These are phyloP conservation scores for Annulohypoxylon truncatum DNA, from an alignment of 2,329 filamentous ascomycete species.

Conservation along the genomic window DNA sequence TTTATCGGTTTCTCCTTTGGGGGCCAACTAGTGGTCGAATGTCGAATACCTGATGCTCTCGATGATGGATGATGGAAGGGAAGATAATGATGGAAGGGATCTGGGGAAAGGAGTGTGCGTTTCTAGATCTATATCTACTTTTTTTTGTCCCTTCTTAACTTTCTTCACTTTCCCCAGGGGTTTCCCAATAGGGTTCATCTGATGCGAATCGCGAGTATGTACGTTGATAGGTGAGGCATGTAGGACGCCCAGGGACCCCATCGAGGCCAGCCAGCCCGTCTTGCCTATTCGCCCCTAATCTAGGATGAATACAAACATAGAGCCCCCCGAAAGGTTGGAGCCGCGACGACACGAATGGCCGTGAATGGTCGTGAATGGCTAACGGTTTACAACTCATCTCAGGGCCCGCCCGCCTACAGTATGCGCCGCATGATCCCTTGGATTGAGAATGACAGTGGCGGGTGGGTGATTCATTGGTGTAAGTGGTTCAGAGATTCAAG, in stretches of 20 bases:
- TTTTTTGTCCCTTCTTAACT: constrained; percentile 29
- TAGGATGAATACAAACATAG: constrained; percentile 39
- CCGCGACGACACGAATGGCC: constrained; percentile 32
- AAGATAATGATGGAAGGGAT: constrained; percentile 40
- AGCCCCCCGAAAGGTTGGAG: constrained; percentile 44
- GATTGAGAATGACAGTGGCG: constrained; percentile 43
- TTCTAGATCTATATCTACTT: constrained; percentile 48
- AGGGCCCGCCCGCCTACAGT: constrained; percentile 43
- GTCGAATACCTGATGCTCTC: constrained; percentile 16
- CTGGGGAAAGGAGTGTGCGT: constrained; percentile 37
- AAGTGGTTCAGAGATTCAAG: constrained; percentile 41
- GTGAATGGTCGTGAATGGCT: constrained; percentile 43
- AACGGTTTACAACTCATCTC: constrained; percentile 36
- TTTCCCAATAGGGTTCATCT: constrained; percentile 30
- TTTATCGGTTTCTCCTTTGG: constrained; percentile 9
- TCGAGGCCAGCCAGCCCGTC: constrained; percentile 27
- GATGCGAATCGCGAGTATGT: constrained; percentile 32
- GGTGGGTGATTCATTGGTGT: constrained; percentile 45
- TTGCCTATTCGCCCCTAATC: constrained; percentile 38
- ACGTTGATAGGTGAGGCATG: constrained; percentile 15
- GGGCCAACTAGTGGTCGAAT: constrained; percentile 26
- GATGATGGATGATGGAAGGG: constrained; percentile 37
- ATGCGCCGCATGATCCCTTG: constrained; percentile 47
- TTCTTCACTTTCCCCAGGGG: constrained; percentile 25
- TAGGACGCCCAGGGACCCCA: constrained; percentile 21